Evolutionary conservation across 192 early-diverging fungal genomes (phyloP).

Genomic region (Coemansia sp.): DNA sequence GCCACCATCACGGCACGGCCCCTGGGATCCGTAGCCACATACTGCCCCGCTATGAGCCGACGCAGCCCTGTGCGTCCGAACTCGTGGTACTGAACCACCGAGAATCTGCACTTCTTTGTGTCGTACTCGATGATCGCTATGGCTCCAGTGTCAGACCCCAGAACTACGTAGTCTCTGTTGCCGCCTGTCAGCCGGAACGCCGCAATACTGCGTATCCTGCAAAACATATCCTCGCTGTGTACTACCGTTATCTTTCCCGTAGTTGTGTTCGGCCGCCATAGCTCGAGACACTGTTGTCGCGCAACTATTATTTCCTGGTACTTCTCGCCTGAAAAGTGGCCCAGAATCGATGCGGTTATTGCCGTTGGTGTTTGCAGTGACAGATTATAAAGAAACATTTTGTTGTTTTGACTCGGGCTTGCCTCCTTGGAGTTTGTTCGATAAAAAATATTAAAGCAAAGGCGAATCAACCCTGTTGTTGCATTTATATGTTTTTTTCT

Average conservation of each 20-base stretch:
- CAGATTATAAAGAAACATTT: conserved; percentile 77
- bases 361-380: conserved; percentile 81
- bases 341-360: conserved; percentile 76
- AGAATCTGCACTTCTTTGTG: conserved; percentile 67
- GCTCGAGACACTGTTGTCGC: conserved; percentile 72
- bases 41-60: conserved; percentile 91
- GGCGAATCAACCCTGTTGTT: too few species aligned
- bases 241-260: conserved; percentile 78
- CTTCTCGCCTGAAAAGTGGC: conserved; percentile 91
- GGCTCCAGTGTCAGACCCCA: conserved; percentile 88
- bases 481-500: too few species aligned
- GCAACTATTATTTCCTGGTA: conserved; percentile 84
- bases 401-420: too few species aligned
- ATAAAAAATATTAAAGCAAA: too few species aligned
- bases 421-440: too few species aligned
- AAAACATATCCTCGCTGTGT: conserved; percentile 80
- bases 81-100: conserved; percentile 86
- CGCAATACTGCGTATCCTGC: conserved; percentile 76
- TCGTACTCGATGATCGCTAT: conserved; percentile 91
- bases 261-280: conserved; percentile 72
- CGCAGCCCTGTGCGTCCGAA: conserved; percentile 92
- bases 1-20: conserved; percentile 96
- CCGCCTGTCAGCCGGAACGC: conserved; percentile 88
- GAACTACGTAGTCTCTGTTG: conserved; percentile 86
- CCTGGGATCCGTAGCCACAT: conserved; percentile 92